Evolutionary conservation across 169 alveolate species (phyloP).

Genomic region (Perkinsus olseni): DNA sequence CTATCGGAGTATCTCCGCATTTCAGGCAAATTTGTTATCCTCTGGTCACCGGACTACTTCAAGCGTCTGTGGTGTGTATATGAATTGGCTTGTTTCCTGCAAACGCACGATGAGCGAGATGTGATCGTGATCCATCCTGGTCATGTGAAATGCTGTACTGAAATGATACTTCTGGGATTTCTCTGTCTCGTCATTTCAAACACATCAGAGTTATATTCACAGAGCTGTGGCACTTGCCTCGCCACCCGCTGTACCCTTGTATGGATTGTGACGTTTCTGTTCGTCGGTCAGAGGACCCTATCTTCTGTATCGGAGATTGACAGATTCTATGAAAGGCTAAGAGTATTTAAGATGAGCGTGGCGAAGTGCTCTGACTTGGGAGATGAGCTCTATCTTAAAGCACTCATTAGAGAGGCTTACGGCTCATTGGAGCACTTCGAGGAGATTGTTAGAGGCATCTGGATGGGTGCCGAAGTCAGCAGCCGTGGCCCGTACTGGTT

Average conservation of each 20-base stretch:
- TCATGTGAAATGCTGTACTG: neutral
- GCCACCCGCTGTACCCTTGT: neutral
- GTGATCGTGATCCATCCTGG: neutral
- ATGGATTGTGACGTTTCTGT: neutral
- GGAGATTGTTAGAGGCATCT: neutral
- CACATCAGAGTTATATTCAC: neutral
- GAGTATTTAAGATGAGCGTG: neutral
- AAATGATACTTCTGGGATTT: neutral
- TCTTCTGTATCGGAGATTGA: no score
- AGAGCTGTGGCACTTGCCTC: neutral
- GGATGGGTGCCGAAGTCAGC: neutral
- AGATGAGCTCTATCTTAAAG: neutral
- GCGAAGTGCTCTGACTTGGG: neutral
- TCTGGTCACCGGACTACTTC: neutral
- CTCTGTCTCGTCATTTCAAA: neutral
- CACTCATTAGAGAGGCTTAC: neutral
- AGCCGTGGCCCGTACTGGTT: neutral
- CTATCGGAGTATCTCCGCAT: neutral
- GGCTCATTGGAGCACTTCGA: neutral
- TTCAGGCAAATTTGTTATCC: neutral
- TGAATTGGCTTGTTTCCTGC: neutral
- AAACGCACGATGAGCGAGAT: neutral
- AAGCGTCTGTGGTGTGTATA: neutral
- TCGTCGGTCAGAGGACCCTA: neutral
- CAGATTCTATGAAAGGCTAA: no score